phyloP scores from a whole-genome alignment of 768 basidiomycete genomes.

The Mycena albidolilacea region DNA sequence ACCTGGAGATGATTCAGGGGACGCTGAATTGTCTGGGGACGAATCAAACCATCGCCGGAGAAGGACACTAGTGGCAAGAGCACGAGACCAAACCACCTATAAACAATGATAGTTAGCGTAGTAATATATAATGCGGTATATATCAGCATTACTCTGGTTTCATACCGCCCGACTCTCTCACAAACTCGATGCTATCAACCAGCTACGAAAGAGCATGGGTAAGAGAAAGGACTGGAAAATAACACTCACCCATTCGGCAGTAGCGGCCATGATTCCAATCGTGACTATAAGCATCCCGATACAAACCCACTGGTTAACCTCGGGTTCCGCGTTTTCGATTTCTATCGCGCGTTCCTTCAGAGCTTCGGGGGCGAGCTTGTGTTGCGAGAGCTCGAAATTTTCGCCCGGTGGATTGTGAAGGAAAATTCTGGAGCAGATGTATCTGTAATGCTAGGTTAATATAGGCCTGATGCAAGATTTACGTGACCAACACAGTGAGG shows the following conservation, averaged over 20 bases:
- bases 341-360: slow-evolving; percentile 57
- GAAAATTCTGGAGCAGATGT: slow-evolving; percentile 77
- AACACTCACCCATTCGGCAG: slow-evolving; percentile 76
- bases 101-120: slow-evolving; percentile 16
- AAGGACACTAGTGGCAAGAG: slow-evolving; percentile 82
- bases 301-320: slow-evolving; percentile 76
- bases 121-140: background rate
- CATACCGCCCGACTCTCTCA: slow-evolving; percentile 60
- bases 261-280: slow-evolving; percentile 75
- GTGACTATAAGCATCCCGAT: slow-evolving; percentile 65
- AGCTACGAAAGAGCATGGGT: slow-evolving; percentile 55
- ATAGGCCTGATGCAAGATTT: background rate
- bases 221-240: background rate
- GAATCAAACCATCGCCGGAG: slow-evolving; percentile 70
- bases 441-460: slow-evolving; percentile 54
- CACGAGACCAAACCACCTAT: slow-evolving; percentile 81
- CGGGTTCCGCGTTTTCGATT: slow-evolving; percentile 60
- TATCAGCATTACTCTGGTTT: slow-evolving; percentile 63
- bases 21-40: background rate
- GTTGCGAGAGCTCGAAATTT: slow-evolving; percentile 55
- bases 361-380: slow-evolving; percentile 61
- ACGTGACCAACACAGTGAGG: slow-evolving; percentile 65
- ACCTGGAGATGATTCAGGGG: slow-evolving; percentile 7
- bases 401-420: slow-evolving; percentile 80
- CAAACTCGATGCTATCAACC: slow-evolving; percentile 74